Conservation (phyloP, 805 yeast species). For the Naumovozyma baii region DNA sequence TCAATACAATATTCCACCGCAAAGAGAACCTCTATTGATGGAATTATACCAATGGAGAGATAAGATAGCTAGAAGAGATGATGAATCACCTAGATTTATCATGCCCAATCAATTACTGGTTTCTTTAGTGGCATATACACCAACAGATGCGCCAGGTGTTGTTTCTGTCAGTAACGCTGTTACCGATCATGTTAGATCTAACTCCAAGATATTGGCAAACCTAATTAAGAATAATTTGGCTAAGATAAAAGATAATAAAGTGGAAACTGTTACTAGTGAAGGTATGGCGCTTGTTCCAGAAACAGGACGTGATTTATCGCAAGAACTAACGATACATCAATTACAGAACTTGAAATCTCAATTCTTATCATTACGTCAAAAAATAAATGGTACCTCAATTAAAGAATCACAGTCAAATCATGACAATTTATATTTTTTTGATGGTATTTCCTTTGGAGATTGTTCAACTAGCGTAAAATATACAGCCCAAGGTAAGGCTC, state of each 20-base stretch:
- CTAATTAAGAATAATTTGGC: constrained; percentile 39
- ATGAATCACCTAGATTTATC: constrained; percentile 75
- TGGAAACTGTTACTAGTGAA: background rate
- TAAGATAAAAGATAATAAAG: constrained; percentile 7
- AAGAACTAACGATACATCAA: constrained; percentile 12
- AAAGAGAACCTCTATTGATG: constrained; percentile 46
- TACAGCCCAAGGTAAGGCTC: constrained; percentile 4
- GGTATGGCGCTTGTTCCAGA: background rate
- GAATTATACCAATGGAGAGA: constrained; percentile 81
- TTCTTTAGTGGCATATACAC: constrained; percentile 46
- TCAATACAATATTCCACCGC: constrained; percentile 53
- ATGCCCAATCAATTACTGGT: constrained; percentile 76
- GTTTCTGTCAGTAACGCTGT: constrained; percentile 37
- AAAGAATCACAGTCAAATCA: background rate
- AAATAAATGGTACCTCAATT: background rate
- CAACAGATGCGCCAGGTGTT: constrained; percentile 50
- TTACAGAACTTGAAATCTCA: constrained; percentile 9
- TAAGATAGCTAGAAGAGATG: constrained; percentile 55
- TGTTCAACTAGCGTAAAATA: constrained; percentile 4
- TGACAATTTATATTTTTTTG: background rate
- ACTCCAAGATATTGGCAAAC: constrained; percentile 49
- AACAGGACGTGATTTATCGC: constrained; percentile 1
- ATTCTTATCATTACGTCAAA: constrained; percentile 2
- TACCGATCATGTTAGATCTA: constrained; percentile 48
- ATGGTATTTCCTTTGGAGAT: background rate